phyloP scores from a whole-genome alignment of 106 monocot species.

The Vanilla planifolia region DNA sequence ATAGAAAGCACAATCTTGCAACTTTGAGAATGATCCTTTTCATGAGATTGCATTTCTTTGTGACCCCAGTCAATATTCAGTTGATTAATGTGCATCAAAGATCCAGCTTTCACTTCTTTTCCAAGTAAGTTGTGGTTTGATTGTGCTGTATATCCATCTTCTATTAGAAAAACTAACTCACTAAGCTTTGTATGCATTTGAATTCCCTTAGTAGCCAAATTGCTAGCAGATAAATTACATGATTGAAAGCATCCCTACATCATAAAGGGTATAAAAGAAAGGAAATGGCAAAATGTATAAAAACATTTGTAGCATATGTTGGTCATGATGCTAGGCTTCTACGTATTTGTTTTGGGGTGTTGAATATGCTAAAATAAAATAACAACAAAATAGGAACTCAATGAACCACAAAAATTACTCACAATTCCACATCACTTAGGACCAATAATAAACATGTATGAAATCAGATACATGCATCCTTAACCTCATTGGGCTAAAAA shows the following conservation, averaged over 20 bases:
- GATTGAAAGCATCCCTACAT: conserved; percentile 75
- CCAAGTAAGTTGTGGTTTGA: conserved; percentile 65
- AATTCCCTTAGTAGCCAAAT: conserved; percentile 72
- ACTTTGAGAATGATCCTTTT: conserved; percentile 24
- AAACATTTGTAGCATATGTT: too few species aligned
- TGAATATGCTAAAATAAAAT: too few species aligned
- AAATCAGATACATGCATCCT: too few species aligned
- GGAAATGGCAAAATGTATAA: not conserved
- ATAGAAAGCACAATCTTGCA: conserved; percentile 41
- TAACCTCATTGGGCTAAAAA: too few species aligned
- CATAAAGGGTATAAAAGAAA: not conserved
- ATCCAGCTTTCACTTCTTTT: conserved; percentile 55
- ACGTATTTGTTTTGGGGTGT: too few species aligned
- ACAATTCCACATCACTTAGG: too few species aligned
- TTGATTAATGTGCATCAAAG: conserved; percentile 61
- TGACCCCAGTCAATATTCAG: conserved; percentile 71
- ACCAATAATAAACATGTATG: too few species aligned
- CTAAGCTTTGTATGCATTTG: conserved; percentile 77
- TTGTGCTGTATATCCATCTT: conserved; percentile 62
- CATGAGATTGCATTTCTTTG: conserved; percentile 39
- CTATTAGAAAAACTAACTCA: conserved; percentile 60
- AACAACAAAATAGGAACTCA: too few species aligned
- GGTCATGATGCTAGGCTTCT: too few species aligned
- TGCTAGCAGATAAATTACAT: conserved; percentile 82
- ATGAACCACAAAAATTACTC: too few species aligned